Evolutionary conservation across 306 rosid genomes (phyloP), one percentile per base, ranked within the genome.

Genomic region (Vicia sativa): DNA sequence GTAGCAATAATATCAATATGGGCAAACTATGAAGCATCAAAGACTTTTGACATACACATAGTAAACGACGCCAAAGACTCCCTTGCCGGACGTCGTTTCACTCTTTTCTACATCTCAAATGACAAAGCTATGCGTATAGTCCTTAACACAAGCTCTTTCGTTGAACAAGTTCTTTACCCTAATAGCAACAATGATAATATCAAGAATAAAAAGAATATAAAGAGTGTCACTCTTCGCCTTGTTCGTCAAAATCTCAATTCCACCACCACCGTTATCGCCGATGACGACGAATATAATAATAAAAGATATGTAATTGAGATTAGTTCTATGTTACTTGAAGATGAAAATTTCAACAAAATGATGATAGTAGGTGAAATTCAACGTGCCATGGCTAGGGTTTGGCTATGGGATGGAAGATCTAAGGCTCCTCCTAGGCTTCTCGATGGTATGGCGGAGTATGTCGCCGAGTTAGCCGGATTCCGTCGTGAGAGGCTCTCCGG

Each of bases 21-120:
- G 90, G 90, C 89, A 21, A 82, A 81, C 64, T 79, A 71, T 14
- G 89, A 85, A 57, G 89, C 87, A 6, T 87, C 96, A 37, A 89
- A 87, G 59, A 79, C 81, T 53, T 91, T 91, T 19, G 58, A 74
- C 10, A 23, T 89, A 18, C 68, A 73, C 35, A 48, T 85, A 44
- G 11, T 82, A 55, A 91, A 91, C 78, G 80, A 80, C 61, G 53
- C 71, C 15, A 50, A 41, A 21, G 71, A 73, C 39, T 80, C 86
- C 42, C 68, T 55, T 0, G 79, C 85, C 0, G 80, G 85, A 11
- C 67, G 46, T 5, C 82, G 78, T 62, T 91, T 89, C 52, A 54
- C 42, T 55, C 84, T 89, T 74, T 77, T 69, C 42, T 89, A 91
- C 66, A 79, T 85, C 64, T 84, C 86, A 37, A 77, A 89, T 48